Evolutionary conservation across 1,284 basidiomycete species (phyloP).

Genomic region (Sanghuangporus weigelae): DNA sequence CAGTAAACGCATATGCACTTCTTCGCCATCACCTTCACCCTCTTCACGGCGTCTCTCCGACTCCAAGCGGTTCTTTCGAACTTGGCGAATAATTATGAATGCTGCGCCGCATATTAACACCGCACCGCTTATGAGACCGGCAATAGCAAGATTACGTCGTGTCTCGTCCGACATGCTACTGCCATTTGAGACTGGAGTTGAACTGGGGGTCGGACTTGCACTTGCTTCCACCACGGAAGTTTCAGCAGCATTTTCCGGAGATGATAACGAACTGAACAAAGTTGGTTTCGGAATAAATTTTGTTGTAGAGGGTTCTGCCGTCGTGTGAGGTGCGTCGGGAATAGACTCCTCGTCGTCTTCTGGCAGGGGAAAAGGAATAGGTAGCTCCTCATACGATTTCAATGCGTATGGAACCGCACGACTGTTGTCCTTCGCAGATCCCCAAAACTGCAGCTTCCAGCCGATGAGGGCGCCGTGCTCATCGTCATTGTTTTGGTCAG

Average conservation of each 20-base stretch:
- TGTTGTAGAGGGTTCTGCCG: constrained; percentile 37
- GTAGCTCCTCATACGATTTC: constrained; percentile 39
- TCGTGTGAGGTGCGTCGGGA: constrained; percentile 29
- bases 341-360: constrained; percentile 25
- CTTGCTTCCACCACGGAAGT: neutral
- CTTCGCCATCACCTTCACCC: constrained; percentile 42
- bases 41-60: constrained; percentile 30
- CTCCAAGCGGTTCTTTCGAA: constrained; percentile 43
- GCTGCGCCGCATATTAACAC: constrained; percentile 31
- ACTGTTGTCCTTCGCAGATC: constrained; percentile 73
- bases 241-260: neutral
- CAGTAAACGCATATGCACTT: constrained; percentile 69
- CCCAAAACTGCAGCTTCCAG: constrained; percentile 95
- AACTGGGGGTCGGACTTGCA: neutral
- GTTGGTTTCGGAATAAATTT: constrained; percentile 84
- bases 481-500: constrained; percentile 59
- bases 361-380: constrained; percentile 46
- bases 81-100: constrained; percentile 29
- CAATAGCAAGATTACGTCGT: constrained; percentile 15
- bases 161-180: constrained; percentile 10
- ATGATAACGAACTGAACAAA: constrained; percentile 27
- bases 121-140: constrained; percentile 66
- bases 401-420: constrained; percentile 64
- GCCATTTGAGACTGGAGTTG: neutral
- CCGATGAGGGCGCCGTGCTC: constrained; percentile 79